Conservation (phyloP, 1,284 basidiomycete genomes). For the Earliella scabrosa region DNA sequence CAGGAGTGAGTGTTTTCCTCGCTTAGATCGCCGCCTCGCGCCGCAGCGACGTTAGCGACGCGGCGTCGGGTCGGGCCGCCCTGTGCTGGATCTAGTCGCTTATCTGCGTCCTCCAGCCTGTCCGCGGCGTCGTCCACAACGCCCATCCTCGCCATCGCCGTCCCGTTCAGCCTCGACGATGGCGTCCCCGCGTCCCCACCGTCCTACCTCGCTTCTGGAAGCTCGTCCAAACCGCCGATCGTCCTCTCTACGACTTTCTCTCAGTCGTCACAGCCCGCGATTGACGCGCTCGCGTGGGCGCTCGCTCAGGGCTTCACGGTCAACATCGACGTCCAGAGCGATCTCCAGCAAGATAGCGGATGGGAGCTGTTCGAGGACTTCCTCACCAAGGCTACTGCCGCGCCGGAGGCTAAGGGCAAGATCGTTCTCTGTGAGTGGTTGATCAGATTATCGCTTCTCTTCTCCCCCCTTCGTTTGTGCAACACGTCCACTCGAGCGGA, state of each 20-base stretch:
- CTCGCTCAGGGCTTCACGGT: conserved; percentile 63
- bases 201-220: conserved; percentile 38
- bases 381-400: conserved; percentile 61
- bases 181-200: conserved; percentile 44
- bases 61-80: background rate
- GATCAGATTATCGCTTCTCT: too few relatives aligned
- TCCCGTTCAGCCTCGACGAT: conserved; percentile 59
- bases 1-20: conserved; percentile 28
- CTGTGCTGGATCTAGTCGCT: conserved; percentile 8
- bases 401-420: conserved; percentile 45
- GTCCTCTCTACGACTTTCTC: conserved; percentile 63
- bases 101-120: conserved; percentile 13
- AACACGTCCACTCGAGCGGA: too few relatives aligned
- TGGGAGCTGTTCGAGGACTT: conserved; percentile 81
- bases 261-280: conserved; percentile 47
- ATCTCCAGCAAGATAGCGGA: conserved; percentile 54
- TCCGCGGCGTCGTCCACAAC: conserved; percentile 16
- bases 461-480: too few relatives aligned
- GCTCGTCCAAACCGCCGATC: conserved; percentile 45
- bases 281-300: conserved; percentile 65
- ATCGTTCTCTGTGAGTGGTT: conserved; percentile 71
- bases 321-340: conserved; percentile 67
- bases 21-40: conserved; percentile 4
- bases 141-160: conserved; percentile 23
- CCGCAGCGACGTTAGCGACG: background rate